A percentile compares a stretch with the other conserved stretches of the same genome.
phyloP scores from a whole-genome alignment of 192 early-diverging fungal genomes.

The Coemansia sp. region DNA sequence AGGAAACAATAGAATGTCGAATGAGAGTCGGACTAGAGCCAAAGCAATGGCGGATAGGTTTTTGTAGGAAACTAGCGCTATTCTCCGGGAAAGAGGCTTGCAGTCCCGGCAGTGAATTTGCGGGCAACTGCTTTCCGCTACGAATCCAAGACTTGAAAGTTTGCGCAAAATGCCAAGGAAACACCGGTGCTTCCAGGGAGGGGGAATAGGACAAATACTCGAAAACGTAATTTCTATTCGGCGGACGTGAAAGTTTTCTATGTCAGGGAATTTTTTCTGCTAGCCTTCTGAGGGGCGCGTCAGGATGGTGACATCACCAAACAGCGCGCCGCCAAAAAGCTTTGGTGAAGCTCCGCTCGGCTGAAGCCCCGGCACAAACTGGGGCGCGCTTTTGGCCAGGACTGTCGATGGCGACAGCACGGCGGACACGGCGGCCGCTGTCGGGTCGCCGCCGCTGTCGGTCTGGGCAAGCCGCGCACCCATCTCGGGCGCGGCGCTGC shows the following conservation, averaged over 20 bases:
- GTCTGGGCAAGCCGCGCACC: not conserved
- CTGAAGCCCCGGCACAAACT: constrained; percentile 3
- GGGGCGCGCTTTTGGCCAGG: not conserved
- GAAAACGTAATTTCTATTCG: no score
- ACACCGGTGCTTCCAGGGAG: no score
- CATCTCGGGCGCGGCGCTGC: not conserved
- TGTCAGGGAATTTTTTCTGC: not conserved
- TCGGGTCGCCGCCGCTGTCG: not conserved
- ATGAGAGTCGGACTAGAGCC: no score
- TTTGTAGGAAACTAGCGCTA: no score
- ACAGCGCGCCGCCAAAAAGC: not conserved
- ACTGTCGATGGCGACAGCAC: not conserved
- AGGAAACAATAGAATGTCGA: not conserved
- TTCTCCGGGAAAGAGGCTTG: no score
- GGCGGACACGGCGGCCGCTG: not conserved
- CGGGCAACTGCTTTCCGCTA: no score
- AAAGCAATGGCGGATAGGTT: no score
- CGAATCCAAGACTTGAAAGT: no score
- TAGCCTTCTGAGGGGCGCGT: not conserved
- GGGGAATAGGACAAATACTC: no score
- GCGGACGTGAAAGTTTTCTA: not conserved
- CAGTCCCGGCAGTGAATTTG: no score
- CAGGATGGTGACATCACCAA: not conserved
- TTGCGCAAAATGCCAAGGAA: no score
- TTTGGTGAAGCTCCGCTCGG: not conserved